Conservation (phyloP, 352 stramenopile genomes). For the Phytophthora syringae region DNA sequence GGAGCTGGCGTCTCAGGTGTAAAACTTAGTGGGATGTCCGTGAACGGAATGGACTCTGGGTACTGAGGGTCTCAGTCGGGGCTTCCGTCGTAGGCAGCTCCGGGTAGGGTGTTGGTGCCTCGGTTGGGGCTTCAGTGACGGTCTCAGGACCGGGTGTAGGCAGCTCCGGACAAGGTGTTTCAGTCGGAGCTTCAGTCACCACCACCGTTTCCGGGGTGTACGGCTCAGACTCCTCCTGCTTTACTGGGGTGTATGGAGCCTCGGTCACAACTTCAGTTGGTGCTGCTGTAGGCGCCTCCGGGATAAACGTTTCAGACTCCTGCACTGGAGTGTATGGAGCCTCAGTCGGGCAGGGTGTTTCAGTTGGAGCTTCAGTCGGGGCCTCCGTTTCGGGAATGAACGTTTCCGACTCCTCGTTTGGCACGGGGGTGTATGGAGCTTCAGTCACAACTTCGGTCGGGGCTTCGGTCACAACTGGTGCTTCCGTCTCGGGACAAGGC, state of each 20-base stretch:
- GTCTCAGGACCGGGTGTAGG: conserved; percentile 14
- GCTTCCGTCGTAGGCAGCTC: conserved; percentile 15
- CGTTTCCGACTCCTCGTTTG: too few relatives aligned
- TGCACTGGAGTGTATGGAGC: background rate
- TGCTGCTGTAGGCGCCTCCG: too few relatives aligned
- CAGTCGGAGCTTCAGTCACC: conserved; percentile 16
- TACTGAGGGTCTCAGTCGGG: background rate
- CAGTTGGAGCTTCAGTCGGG: background rate
- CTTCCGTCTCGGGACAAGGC: conserved; percentile 19
- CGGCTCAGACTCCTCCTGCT: conserved; percentile 1
- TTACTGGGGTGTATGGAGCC: conserved; percentile 1
- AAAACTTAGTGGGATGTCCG: background rate
- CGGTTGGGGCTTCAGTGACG: background rate
- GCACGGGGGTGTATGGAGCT: too few relatives aligned
- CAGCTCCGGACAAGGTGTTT: conserved; percentile 22
- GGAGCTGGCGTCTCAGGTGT: conserved; percentile 4
- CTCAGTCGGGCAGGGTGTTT: background rate
- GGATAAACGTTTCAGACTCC: background rate
- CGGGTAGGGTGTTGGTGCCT: background rate
- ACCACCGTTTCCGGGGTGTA: background rate
- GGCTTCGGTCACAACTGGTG: background rate
- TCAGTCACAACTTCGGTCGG: background rate
- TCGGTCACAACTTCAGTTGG: conserved; percentile 5
- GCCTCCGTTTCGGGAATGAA: background rate
- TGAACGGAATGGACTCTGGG: conserved; percentile 4